These are phyloP conservation scores for Opeltia flavorubescens DNA, from an alignment of 495 filamentous ascomycete species.

Conservation along the genomic window DNA sequence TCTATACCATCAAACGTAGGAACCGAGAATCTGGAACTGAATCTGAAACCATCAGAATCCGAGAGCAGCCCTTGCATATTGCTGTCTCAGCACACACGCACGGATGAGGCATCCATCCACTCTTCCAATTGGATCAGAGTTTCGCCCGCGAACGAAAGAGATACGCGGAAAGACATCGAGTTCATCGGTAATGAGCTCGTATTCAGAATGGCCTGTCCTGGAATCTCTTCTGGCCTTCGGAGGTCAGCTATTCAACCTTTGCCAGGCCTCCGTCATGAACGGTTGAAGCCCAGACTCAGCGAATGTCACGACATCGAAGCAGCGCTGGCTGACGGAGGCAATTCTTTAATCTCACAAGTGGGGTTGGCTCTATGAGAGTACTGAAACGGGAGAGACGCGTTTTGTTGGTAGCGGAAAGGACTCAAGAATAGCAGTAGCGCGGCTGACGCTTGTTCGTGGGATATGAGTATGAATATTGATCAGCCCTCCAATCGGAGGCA, in stretches of 20 bases:
- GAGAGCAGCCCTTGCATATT: too few species aligned
- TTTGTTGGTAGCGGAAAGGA: not conserved
- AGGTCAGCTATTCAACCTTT: not conserved
- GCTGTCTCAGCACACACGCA: conserved; percentile 1
- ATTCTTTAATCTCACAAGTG: not conserved
- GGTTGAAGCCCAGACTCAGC: not conserved
- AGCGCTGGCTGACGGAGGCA: not conserved
- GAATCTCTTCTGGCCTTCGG: not conserved
- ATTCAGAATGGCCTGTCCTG: not conserved
- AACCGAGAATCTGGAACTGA: too few species aligned
- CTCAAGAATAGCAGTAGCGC: not conserved
- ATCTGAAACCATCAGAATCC: too few species aligned
- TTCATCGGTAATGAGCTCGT: not conserved
- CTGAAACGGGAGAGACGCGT: not conserved
- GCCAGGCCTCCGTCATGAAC: not conserved
- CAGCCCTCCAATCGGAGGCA: too few species aligned
- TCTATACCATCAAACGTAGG: too few species aligned
- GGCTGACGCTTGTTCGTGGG: too few species aligned
- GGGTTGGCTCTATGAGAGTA: not conserved
- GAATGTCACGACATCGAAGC: not conserved
- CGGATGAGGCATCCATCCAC: conserved; percentile 6
- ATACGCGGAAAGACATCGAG: not conserved
- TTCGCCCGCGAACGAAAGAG: not conserved
- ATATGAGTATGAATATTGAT: too few species aligned
- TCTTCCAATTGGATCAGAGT: not conserved